Percentiles rank a stretch among this genome's conserved stretches.
phyloP scores from a whole-genome alignment of 177 flowering plant genomes.

The Vitis hybrid region DNA sequence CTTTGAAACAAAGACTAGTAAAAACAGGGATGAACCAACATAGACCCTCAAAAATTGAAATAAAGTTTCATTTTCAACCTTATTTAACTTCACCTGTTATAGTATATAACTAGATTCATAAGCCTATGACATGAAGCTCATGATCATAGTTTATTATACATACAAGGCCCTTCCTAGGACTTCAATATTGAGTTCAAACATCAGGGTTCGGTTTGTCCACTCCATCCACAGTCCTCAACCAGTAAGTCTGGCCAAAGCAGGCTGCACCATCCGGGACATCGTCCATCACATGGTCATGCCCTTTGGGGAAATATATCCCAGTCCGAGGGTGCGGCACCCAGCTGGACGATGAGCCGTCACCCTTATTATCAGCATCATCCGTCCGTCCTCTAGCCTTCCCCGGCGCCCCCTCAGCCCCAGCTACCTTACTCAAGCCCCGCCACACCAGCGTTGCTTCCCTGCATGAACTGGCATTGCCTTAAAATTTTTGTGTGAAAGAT shows the following conservation, averaged over 20 bases:
- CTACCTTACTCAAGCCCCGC: slow-evolving; percentile 1
- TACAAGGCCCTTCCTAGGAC: background rate
- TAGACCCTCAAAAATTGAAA: too few relatives aligned
- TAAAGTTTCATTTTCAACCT: too few relatives aligned
- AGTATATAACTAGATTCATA: too few relatives aligned
- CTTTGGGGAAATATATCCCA: slow-evolving; percentile 70
- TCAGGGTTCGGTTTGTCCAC: slow-evolving; percentile 43
- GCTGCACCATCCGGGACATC: slow-evolving; percentile 58
- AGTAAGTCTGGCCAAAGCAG: slow-evolving; percentile 31
- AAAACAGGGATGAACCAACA: too few relatives aligned
- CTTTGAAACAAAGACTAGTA: too few relatives aligned
- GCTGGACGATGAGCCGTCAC: background rate
- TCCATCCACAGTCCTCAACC: slow-evolving; percentile 64
- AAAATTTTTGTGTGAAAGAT: too few relatives aligned
- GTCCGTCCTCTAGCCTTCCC: background rate
- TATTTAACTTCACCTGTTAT: too few relatives aligned
- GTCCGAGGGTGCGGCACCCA: slow-evolving; percentile 77
- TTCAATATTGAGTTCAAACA: background rate
- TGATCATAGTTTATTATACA: background rate
- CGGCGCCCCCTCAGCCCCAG: background rate
- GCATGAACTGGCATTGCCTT: background rate
- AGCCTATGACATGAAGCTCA: background rate
- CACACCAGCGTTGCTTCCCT: background rate
- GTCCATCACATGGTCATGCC: slow-evolving; percentile 70
- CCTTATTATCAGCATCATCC: too few relatives aligned